Conservation (phyloP, 805 yeast genomes). For the Kodamaea jinghongensis region DNA sequence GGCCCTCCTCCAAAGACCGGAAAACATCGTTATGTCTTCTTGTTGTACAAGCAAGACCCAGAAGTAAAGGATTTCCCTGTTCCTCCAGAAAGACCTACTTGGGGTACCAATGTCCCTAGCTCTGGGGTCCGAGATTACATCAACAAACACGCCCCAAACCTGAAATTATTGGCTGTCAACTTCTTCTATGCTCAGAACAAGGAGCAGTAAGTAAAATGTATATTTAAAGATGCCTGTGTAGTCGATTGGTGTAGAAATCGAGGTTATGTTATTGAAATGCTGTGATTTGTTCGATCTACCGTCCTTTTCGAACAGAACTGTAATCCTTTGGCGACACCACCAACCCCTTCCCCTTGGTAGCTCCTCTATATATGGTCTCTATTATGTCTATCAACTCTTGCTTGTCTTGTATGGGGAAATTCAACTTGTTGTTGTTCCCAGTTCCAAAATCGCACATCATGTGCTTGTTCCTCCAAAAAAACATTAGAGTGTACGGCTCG, state of each 20-base stretch:
- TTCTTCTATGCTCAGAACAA: conserved; percentile 78
- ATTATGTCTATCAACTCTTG: conserved; percentile 90
- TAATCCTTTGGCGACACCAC: conserved; percentile 81
- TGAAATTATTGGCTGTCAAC: conserved; percentile 68
- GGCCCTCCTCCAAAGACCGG: conserved; percentile 90
- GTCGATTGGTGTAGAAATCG: no score
- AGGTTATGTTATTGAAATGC: no score
- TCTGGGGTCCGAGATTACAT: conserved; percentile 79
- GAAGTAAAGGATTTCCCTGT: conserved; percentile 39
- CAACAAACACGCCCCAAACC: conserved; percentile 50
- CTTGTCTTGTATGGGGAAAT: conserved; percentile 67
- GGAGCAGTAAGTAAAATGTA: conserved; percentile 13
- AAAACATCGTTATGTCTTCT: conserved; percentile 79
- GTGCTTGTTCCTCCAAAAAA: conserved; percentile 87
- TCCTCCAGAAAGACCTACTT: conserved; percentile 58
- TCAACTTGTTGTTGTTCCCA: conserved; percentile 93
- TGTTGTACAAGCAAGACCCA: conserved; percentile 67
- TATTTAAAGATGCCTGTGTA: background rate
- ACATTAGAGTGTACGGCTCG: conserved; percentile 94
- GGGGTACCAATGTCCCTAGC: conserved; percentile 87
- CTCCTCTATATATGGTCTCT: conserved; percentile 88
- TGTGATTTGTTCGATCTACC: no score
- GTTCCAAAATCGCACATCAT: conserved; percentile 99
- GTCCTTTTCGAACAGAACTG: conserved; percentile 25
- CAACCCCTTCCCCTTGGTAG: conserved; percentile 87